Base-by-base conservation (phyloP, 495 filamentous ascomycete genomes). In the Penicillium salamii region DNA sequence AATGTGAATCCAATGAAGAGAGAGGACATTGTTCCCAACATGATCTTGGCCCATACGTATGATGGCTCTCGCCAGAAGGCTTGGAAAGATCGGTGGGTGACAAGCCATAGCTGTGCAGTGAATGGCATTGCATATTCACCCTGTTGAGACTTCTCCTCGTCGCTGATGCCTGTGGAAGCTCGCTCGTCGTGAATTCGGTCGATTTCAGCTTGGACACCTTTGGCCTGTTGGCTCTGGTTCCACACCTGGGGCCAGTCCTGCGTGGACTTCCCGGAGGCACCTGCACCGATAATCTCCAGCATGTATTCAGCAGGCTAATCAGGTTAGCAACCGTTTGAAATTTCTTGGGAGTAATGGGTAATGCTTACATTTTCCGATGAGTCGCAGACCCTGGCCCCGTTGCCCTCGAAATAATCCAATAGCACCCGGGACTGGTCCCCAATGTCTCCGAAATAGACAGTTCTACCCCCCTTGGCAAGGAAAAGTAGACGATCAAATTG, bases 1-100 rank as follows among this genome's bases (percentile, higher is more conserved):
- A 96, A 95, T 32, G 89, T 89, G 71, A 96, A 91, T 11, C 89
- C 90, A 61, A 91, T 90, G 70, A 96, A 93, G 11, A 95, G 74
- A 3, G 78, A 60, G 2, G 62, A 65, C 21, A 62, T 35, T n/a
- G 66, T 72, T 42, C 77, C 79, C 5, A 88, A 66, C 41, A 80
- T 68, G 38, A 82, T 62, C 59, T 73, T 73, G 24, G 70, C 70
- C 49, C 71, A 71, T n/a, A 82, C 64, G 46, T 84, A 84, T 15
- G 68, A 66, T 5, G 80, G 79, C 29, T 75, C 77, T n/a, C 79
- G 72, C 80, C 79, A 84, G 58, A 79, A 79, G 41, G 77, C 68
- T 45, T 78, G 68, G 53, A 79, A 79, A 11, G 68, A 66, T 20
- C 70, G 78, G 15, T 65, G 50, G 5, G 74, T 75, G 8, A 83